phyloP scores from a whole-genome alignment of 2,329 filamentous ascomycete species.

The Trichoderma sp. region DNA sequence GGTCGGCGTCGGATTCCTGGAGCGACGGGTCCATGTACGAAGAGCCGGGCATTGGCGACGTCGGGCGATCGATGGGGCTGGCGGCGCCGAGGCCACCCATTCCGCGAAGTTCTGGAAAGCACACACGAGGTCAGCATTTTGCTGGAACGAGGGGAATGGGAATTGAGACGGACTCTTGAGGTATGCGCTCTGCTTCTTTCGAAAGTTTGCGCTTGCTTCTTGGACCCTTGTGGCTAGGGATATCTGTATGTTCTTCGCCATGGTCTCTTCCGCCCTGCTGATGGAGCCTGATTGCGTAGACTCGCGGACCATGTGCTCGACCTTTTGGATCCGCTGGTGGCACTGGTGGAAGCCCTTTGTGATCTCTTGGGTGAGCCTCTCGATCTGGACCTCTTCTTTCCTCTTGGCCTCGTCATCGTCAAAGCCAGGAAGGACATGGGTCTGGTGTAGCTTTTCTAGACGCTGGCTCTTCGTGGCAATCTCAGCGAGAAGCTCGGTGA shows the following conservation, averaged over 20 bases:
- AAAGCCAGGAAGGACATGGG: slow-evolving; percentile 94
- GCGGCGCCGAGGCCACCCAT: slow-evolving; percentile 58
- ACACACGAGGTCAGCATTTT: background rate
- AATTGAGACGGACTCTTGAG: slow-evolving; percentile 67
- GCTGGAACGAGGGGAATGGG: background rate
- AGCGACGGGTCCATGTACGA: slow-evolving; percentile 80
- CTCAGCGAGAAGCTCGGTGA: slow-evolving; percentile 74
- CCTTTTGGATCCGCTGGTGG: slow-evolving; percentile 80
- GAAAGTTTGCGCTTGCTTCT: slow-evolving; percentile 85
- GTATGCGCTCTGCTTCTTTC: slow-evolving; percentile 97
- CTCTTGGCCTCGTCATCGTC: slow-evolving; percentile 89
- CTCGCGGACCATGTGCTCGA: slow-evolving; percentile 84
- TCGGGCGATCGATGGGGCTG: slow-evolving; percentile 49
- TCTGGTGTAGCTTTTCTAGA: slow-evolving; percentile 91
- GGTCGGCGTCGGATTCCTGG: slow-evolving; percentile 89
- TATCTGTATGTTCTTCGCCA: slow-evolving; percentile 95
- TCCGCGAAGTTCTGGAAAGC: slow-evolving; percentile 63
- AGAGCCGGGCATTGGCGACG: slow-evolving; percentile 47
- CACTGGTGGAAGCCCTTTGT: slow-evolving; percentile 87
- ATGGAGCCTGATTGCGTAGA: slow-evolving; percentile 69
- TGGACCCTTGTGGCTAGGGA: slow-evolving; percentile 84
- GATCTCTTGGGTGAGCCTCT: slow-evolving; percentile 83
- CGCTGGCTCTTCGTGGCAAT: slow-evolving; percentile 80
- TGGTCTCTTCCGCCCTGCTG: slow-evolving; percentile 81
- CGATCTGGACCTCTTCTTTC: slow-evolving; percentile 85